Conservation (phyloP, 768 basidiomycete species). For the Grammothele lineata region DNA sequence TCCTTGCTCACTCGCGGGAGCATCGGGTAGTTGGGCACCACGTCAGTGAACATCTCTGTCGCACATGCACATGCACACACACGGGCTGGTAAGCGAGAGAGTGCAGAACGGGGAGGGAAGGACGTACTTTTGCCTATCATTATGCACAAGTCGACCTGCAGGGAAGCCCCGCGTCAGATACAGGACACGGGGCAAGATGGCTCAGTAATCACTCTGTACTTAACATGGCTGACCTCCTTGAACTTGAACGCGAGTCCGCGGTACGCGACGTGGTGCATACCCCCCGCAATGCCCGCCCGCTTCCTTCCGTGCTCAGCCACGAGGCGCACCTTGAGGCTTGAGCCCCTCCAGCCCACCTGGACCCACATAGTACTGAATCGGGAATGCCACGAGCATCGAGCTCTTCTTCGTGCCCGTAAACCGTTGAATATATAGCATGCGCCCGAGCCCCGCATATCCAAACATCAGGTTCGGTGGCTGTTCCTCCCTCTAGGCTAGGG, state of each 20-base stretch:
- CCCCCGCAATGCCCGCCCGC: slow-evolving; percentile 47
- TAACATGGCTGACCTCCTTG: slow-evolving; percentile 31
- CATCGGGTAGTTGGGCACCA: slow-evolving; percentile 23
- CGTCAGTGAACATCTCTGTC: slow-evolving; percentile 25
- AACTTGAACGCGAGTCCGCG: slow-evolving; percentile 44
- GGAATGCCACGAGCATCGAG: slow-evolving; percentile 45
- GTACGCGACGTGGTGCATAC: slow-evolving; percentile 54
- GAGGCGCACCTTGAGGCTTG: slow-evolving; percentile 29
- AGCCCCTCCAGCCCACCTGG: slow-evolving; percentile 36
- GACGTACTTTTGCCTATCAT: slow-evolving; percentile 57
- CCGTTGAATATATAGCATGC: slow-evolving; percentile 32
- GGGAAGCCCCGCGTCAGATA: no score
- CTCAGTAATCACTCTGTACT: slow-evolving; percentile 52
- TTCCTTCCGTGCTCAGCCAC: slow-evolving; percentile 49
- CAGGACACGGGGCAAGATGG: no score
- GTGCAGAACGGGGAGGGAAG: no score
- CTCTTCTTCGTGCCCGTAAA: slow-evolving; percentile 53
- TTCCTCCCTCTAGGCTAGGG: no score
- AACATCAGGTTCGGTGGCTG: no score
- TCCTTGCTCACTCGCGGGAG: slow-evolving; percentile 21
- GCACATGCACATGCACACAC: no score
- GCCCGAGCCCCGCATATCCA: slow-evolving; percentile 22
- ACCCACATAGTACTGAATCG: slow-evolving; percentile 44
- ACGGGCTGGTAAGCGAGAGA: slow-evolving; percentile 1
- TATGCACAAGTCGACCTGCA: slow-evolving; percentile 51